phyloP scores from a whole-genome alignment of 768 basidiomycete genomes.

The Naganishia kalamii region DNA sequence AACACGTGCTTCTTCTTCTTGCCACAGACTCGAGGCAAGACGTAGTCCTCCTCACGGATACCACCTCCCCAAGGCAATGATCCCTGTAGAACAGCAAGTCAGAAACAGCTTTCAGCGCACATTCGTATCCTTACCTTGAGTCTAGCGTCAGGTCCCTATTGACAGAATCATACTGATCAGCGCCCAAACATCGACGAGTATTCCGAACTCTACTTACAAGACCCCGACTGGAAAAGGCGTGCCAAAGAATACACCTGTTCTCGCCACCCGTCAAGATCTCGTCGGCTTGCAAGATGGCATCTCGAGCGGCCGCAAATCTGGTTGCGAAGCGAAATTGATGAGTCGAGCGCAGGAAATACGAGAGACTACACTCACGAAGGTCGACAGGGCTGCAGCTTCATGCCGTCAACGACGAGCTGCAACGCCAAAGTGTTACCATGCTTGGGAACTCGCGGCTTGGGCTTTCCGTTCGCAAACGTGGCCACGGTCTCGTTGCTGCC shows the following conservation, averaged over 20 bases:
- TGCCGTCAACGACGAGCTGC: slow-evolving; percentile 74
- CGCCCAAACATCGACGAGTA: neutral
- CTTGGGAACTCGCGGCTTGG: slow-evolving; percentile 65
- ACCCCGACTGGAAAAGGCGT: slow-evolving; percentile 73
- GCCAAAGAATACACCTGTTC: slow-evolving; percentile 84
- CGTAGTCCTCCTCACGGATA: slow-evolving; percentile 57
- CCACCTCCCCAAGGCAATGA: slow-evolving; percentile 82
- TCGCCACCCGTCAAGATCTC: slow-evolving; percentile 82
- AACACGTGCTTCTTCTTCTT: slow-evolving; percentile 22
- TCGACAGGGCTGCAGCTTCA: slow-evolving; percentile 91
- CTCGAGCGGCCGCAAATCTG: slow-evolving; percentile 76
- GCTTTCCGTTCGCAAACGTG: slow-evolving; percentile 46
- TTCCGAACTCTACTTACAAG: slow-evolving; percentile 46
- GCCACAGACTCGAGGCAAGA: slow-evolving; percentile 50
- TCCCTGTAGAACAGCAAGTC: neutral
- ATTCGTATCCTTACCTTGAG: slow-evolving; percentile 53
- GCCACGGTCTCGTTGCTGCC: slow-evolving; percentile 38
- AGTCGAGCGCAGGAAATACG: slow-evolving; percentile 29
- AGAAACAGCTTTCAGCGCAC: slow-evolving; percentile 44
- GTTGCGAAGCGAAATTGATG: neutral
- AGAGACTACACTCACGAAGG: slow-evolving; percentile 50
- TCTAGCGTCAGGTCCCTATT: slow-evolving; percentile 61
- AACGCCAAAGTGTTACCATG: slow-evolving; percentile 82
- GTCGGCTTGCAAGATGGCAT: slow-evolving; percentile 87
- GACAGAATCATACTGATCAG: neutral